Base-by-base conservation (phyloP, 768 basidiomycete species). In the Tylopilus intermedius region DNA sequence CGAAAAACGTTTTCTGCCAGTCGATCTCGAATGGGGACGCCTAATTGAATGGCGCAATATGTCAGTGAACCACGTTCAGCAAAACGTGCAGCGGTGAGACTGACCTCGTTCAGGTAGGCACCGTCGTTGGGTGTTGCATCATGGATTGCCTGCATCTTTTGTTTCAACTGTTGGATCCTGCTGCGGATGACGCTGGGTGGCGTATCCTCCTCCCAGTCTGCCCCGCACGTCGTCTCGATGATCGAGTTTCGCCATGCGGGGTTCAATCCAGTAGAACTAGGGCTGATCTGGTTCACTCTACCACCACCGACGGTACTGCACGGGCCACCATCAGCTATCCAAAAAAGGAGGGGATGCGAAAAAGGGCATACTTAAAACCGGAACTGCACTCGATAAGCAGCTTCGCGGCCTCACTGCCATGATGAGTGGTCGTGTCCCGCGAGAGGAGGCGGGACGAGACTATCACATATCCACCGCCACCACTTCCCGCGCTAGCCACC, bases 101-200 rank as follows among this genome's bases (percentile, higher is more conserved):
- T 5, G 18, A 74, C 78, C 72, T 81, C 79, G 56, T 79, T 78
- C 42, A 77, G 67, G 58, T 80, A 79, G 3, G 77, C 68, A 9
- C 72, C 77, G 1, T 66, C 67, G 7, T 60, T 48, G 2, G 67
- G 67, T 2, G 66, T 58, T n/a, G 70, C 62, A 40, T 70, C 69
- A 8, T 60, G 54, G 39, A 65, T 48, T 4, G 4, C 27, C 29
- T 53, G 35, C 18, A 63, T 59, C 54, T 30, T 45, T 8, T 22
- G 41, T 4, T 45, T 42, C 1, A 63, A 10, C 7, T 62, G 59
- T 3, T 53, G 15, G 24, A 58, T 47, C 22, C 45, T 8, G 7
- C 39, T 45, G 6, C 26, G 21, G 10, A 71, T 67, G 0, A 56
- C 60, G 1, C 42, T 15, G 3, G 47, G 18, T 0, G 60, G 37